Base-by-base conservation (phyloP, 768 basidiomycete species). In the Lactarius sp. region DNA sequence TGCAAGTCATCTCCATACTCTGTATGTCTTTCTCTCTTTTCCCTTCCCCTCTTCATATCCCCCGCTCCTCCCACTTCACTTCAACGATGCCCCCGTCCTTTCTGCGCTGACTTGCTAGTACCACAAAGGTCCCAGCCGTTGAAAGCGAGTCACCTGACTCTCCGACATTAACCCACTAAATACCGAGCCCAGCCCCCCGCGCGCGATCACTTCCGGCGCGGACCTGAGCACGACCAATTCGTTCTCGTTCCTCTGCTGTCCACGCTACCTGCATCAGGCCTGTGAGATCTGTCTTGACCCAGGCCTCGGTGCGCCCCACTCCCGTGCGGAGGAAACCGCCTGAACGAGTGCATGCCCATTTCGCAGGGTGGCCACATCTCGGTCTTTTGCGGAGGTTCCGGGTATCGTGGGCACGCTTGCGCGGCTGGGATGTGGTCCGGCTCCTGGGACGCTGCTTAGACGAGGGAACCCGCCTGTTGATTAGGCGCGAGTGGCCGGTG, bases 241-340 rank as follows among this genome's bases (percentile, higher is more conserved):
- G 3, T 83, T 85, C 3, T 82, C 85, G 6, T 77, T 82, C 0
- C 76, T 84, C 70, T 83, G 86, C 49, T 92, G 89, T 69, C 84
- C 87, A 0, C 80, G 88, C 20, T 89, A 92, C 71, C 77, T 92
- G 1, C 83, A 87, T 68, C 84, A 83, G 6, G 83, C 82, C 41
- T 92, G 89, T 68, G 83, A 88, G 68, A 89, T 90, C 62, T 92
- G 89, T 68, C 83, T 87, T 18, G 85, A 84, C 67, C 83, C 85
- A 0, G 85, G 78, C 69, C 50, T 70, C 9, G 71, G 74, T 13
- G 71, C 72, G 31, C 71, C 6, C 66, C 71, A 13, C 70, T 56
- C 12, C 56, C 67, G 8, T 52, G 55, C 1, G 61, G 60, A 22
- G 51, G 36, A 61, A 59, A n/a, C 31, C 61, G 52, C 4, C 59